phyloP scores from a whole-genome alignment of 2,329 filamentous ascomycete species.

The Proliferodiscus dingleyae region DNA sequence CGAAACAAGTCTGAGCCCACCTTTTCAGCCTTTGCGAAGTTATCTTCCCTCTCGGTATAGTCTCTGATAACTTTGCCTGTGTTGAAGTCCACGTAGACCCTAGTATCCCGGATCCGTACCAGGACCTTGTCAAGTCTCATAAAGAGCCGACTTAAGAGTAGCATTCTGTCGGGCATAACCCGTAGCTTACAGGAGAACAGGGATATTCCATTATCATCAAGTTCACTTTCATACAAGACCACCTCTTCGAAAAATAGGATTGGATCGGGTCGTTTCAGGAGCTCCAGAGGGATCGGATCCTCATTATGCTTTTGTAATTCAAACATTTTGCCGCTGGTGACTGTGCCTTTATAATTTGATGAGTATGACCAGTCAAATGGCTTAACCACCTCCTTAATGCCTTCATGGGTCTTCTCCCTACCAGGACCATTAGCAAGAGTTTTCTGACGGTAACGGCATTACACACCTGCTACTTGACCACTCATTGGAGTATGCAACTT shows the following conservation, averaged over 20 bases:
- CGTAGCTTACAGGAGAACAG: conserved; percentile 85
- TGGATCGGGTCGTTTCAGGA: conserved; percentile 83
- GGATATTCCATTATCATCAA: conserved; percentile 95
- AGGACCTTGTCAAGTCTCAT: conserved; percentile 90
- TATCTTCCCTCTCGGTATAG: conserved; percentile 82
- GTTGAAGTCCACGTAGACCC: conserved; percentile 86
- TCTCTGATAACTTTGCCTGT: conserved; percentile 77
- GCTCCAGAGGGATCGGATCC: conserved; percentile 69
- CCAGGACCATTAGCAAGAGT: conserved; percentile 27
- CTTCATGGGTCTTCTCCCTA: conserved; percentile 74
- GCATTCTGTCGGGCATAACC: conserved; percentile 84
- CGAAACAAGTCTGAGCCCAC: conserved; percentile 40
- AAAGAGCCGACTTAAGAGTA: conserved; percentile 82
- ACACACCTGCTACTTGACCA: conserved; percentile 56
- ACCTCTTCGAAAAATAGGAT: conserved; percentile 97
- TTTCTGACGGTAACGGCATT: no score
- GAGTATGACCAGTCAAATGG: conserved; percentile 99
- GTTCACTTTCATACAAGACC: conserved; percentile 92
- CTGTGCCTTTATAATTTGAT: conserved; percentile 76
- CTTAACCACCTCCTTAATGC: conserved; percentile 89
- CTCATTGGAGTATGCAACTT: conserved; percentile 85
- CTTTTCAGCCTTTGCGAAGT: conserved; percentile 69
- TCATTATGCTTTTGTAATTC: conserved; percentile 14
- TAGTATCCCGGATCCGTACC: conserved; percentile 80
- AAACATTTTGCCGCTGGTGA: conserved; percentile 35